Conservation (phyloP, 441 rosid species). For the Flueggea neowawraea region DNA sequence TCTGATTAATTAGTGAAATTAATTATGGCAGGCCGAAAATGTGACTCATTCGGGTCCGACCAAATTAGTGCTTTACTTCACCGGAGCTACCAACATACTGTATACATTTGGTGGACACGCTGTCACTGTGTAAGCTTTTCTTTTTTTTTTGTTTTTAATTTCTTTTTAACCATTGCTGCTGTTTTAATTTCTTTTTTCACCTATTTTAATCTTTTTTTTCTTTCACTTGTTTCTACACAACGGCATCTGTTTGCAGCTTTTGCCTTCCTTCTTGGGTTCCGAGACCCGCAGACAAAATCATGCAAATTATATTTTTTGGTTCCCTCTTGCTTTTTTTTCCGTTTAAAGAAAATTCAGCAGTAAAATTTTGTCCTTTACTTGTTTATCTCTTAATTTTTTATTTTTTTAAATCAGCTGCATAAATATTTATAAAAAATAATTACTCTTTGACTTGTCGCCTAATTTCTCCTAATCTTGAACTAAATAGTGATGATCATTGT, state of each 20-base stretch:
- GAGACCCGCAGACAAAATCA: constrained; percentile 39
- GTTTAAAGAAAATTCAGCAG: too few species aligned
- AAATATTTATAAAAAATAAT: too few species aligned
- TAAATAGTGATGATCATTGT: neutral
- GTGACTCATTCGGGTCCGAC: constrained; percentile 76
- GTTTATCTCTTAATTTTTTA: too few species aligned
- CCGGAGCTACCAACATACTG: constrained; percentile 96
- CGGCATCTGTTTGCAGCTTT: constrained; percentile 93
- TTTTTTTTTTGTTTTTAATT: neutral
- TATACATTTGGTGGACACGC: constrained; percentile 99
- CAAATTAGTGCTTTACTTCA: constrained; percentile 87
- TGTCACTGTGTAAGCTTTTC: constrained; percentile 84
- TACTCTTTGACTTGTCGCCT: neutral
- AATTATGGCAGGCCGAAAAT: constrained; percentile 38
- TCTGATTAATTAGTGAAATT: neutral
- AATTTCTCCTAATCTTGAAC: neutral
- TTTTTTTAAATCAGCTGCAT: too few species aligned
- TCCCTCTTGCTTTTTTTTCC: neutral
- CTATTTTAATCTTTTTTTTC: neutral
- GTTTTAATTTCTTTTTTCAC: neutral
- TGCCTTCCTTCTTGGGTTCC: constrained; percentile 53
- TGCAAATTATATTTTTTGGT: constrained; percentile 21
- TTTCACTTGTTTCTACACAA: constrained; percentile 48
- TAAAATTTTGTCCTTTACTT: too few species aligned
- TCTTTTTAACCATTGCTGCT: too few species aligned